These are phyloP conservation scores for Aspergillus fischeri DNA, from an alignment of 2,329 filamentous ascomycete species.

Conservation along the genomic window DNA sequence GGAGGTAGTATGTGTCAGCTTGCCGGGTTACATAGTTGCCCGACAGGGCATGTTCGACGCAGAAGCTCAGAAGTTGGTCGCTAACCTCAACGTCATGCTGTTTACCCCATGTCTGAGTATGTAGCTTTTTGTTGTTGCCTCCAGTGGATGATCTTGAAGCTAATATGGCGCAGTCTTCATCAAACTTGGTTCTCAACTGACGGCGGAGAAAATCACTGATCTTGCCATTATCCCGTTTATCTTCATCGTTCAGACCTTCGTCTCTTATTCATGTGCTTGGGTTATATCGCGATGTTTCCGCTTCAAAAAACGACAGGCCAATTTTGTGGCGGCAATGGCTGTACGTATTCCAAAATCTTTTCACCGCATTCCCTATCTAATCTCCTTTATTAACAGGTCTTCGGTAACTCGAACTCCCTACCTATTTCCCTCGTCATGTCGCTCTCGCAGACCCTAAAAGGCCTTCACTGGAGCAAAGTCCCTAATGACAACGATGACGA, in stretches of 20 bases:
- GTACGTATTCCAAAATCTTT: slow-evolving; percentile 39
- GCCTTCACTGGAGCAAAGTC: slow-evolving; percentile 88
- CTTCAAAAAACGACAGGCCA: slow-evolving; percentile 78
- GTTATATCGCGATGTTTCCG: slow-evolving; percentile 69
- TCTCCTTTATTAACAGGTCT: slow-evolving; percentile 53
- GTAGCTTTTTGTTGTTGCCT: slow-evolving; percentile 26
- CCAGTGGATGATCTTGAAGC: slow-evolving; percentile 7
- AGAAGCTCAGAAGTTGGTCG: slow-evolving; percentile 92
- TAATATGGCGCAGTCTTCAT: slow-evolving; percentile 69
- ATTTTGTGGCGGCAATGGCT: slow-evolving; percentile 96
- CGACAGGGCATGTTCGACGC: slow-evolving; percentile 88
- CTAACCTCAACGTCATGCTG: slow-evolving; percentile 91
- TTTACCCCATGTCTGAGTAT: slow-evolving; percentile 95
- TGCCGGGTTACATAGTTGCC: slow-evolving; percentile 91
- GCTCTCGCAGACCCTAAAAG: slow-evolving; percentile 83
- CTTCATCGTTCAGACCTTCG: slow-evolving; percentile 78
- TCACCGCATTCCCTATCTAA: neutral
- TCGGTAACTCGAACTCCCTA: slow-evolving; percentile 96
- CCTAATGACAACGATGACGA: slow-evolving; percentile 93
- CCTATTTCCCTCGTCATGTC: slow-evolving; percentile 95
- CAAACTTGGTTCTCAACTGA: slow-evolving; percentile 91
- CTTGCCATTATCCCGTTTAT: slow-evolving; percentile 94
- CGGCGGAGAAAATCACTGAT: slow-evolving; percentile 81
- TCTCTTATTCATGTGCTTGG: slow-evolving; percentile 76
- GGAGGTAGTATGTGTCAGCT: slow-evolving; percentile 89